Evolutionary conservation across 2,329 filamentous ascomycete species (phyloP).

Genomic region (Lachnellula occidentalis): DNA sequence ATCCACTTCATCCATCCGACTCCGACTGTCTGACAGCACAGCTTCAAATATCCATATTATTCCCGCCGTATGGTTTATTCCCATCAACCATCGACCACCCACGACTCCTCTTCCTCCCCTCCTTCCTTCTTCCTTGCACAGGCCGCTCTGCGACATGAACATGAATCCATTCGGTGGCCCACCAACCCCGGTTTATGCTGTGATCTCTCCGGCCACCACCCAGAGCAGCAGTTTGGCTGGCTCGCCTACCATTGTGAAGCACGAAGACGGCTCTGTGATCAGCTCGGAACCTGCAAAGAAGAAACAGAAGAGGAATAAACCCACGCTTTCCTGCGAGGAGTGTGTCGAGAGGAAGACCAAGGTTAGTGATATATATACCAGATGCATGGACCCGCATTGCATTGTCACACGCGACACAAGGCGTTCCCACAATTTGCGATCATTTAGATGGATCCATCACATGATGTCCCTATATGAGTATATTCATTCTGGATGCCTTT

Average conservation of each 20-base stretch:
- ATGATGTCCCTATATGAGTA: neutral
- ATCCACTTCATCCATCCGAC: conserved; percentile 1
- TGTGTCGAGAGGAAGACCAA: conserved; percentile 82
- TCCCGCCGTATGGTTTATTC: conserved; percentile 25
- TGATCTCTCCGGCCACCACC: conserved; percentile 19
- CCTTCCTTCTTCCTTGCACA: neutral
- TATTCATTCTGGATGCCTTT: too few relatives aligned
- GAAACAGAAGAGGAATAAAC: conserved; percentile 82
- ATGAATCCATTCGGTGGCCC: conserved; percentile 11
- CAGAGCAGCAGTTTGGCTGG: conserved; percentile 16
- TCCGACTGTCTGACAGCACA: neutral
- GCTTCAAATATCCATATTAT: conserved; percentile 18
- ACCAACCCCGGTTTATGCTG: conserved; percentile 15
- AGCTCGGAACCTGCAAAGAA: conserved; percentile 37
- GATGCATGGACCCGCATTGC: neutral
- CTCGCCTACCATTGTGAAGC: conserved; percentile 11
- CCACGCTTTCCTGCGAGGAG: conserved; percentile 71
- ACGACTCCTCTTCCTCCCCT: neutral
- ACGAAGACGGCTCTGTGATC: conserved; percentile 8
- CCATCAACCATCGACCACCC: conserved; percentile 24
- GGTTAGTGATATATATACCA: conserved; percentile 36
- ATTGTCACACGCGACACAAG: neutral
- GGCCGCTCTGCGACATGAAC: conserved; percentile 4
- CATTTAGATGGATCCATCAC: neutral
- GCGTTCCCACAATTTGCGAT: neutral